phyloP scores from a whole-genome alignment of 1,284 basidiomycete genomes.

The Baeospora myosura region DNA sequence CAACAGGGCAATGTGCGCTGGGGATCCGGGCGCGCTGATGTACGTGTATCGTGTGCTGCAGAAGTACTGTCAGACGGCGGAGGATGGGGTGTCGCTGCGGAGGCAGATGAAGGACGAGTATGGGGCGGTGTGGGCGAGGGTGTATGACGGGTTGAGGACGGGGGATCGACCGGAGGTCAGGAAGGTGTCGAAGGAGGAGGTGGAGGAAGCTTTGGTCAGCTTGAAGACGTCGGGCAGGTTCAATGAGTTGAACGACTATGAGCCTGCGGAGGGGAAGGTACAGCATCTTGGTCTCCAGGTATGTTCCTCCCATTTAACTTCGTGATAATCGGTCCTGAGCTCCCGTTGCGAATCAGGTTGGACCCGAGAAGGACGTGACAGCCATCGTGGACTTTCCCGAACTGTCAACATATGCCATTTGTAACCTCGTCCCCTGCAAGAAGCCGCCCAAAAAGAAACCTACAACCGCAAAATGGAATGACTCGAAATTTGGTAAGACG shows the following conservation, averaged over 20 bases:
- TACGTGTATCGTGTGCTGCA: neutral
- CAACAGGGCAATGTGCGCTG: constrained; percentile 1
- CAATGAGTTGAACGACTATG: neutral
- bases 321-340: neutral
- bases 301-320: neutral
- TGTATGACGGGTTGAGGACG: neutral
- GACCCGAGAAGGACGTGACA: constrained; percentile 11
- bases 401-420: neutral
- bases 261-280: neutral
- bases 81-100: neutral
- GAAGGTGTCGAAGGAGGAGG: neutral
- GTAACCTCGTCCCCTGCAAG: neutral
- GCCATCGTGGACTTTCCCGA: constrained; percentile 10
- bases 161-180: neutral
- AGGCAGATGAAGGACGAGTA: constrained; percentile 1
- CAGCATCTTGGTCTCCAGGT: neutral
- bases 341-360: constrained; percentile 7
- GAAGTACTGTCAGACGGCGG: neutral
- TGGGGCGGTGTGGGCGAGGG: neutral
- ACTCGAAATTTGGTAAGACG: neutral
- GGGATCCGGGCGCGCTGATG: neutral
- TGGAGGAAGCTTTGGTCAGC: neutral
- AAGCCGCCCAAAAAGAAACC: neutral
- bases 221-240: neutral
- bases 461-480: neutral